phyloP scores from a whole-genome alignment of 2,329 filamentous ascomycete genomes.

The Lomentospora prolificans region DNA sequence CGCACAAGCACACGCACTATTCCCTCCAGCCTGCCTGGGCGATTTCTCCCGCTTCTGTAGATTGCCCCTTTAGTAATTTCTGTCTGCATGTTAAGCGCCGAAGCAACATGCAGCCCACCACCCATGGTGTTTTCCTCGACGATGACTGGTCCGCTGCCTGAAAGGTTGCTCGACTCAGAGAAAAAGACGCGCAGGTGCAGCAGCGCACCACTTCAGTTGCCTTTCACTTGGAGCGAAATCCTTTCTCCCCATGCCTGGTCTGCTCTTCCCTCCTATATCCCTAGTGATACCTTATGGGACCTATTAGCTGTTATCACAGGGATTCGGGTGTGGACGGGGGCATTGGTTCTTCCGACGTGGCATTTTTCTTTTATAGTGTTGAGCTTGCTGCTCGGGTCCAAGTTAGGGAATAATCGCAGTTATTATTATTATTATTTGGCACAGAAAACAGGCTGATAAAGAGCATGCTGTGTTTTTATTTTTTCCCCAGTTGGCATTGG shows the following conservation, averaged over 20 bases:
- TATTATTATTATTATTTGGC: too few relatives aligned
- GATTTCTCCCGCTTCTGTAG: neutral
- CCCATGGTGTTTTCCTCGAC: slow-evolving; percentile 3
- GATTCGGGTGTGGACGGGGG: neutral
- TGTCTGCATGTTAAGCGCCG: slow-evolving; percentile 10
- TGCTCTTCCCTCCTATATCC: neutral
- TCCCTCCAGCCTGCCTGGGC: neutral
- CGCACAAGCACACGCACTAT: too few relatives aligned
- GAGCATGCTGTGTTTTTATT: neutral
- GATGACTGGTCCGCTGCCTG: slow-evolving; percentile 2
- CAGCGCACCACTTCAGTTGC: neutral
- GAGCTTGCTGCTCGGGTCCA: too few relatives aligned
- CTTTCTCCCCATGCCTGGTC: neutral
- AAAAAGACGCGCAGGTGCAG: slow-evolving; percentile 8
- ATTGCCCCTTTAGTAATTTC: neutral
- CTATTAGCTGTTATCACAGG: neutral
- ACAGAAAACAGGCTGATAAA: neutral
- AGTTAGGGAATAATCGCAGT: too few relatives aligned
- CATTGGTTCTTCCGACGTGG: neutral
- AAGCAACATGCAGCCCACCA: slow-evolving; percentile 7
- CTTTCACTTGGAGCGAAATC: neutral
- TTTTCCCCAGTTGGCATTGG: neutral
- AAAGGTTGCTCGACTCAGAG: neutral
- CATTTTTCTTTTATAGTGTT: too few relatives aligned
- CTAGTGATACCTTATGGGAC: neutral